phyloP scores from a whole-genome alignment of 192 early-diverging fungal species.

The Podila epigama region DNA sequence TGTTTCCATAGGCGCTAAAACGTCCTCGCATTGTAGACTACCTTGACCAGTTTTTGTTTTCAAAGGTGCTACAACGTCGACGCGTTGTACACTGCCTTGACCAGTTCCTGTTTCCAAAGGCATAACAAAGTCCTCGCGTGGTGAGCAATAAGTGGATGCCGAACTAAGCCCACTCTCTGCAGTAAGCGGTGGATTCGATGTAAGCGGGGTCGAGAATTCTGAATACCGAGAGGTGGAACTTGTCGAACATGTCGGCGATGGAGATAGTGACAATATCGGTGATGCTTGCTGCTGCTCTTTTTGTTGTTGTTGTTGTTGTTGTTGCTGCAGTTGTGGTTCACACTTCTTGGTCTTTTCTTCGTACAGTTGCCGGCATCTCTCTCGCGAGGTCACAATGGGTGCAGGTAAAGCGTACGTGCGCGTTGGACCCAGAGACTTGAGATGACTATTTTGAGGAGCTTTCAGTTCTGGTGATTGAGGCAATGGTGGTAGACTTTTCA shows the following conservation, averaged over 20 bases:
- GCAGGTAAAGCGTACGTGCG: slow-evolving; percentile 2
- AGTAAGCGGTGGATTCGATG: background rate
- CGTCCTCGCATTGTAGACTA: too few relatives aligned
- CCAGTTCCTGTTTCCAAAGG: too few relatives aligned
- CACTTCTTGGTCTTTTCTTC: background rate
- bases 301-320: background rate
- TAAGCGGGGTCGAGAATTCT: background rate
- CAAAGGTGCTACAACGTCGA: too few relatives aligned
- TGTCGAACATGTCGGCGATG: background rate
- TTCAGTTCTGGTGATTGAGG: slow-evolving; percentile 6
- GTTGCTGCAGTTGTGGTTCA: background rate
- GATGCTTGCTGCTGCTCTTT: too few relatives aligned
- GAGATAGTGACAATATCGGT: background rate
- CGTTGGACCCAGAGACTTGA: background rate
- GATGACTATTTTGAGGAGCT: background rate
- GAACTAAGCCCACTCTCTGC: background rate
- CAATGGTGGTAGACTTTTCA: slow-evolving; percentile 9
- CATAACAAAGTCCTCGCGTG: background rate
- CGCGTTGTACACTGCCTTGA: background rate
- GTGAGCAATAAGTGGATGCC: slow-evolving; percentile 1
- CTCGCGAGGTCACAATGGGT: slow-evolving; percentile 23
- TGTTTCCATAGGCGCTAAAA: too few relatives aligned
- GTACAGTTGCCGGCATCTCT: slow-evolving; percentile 5
- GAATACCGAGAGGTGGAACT: background rate
- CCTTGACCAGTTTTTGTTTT: too few relatives aligned